Conservation (phyloP, 352 stramenopile genomes). For the Phytopythium oedochilum region DNA sequence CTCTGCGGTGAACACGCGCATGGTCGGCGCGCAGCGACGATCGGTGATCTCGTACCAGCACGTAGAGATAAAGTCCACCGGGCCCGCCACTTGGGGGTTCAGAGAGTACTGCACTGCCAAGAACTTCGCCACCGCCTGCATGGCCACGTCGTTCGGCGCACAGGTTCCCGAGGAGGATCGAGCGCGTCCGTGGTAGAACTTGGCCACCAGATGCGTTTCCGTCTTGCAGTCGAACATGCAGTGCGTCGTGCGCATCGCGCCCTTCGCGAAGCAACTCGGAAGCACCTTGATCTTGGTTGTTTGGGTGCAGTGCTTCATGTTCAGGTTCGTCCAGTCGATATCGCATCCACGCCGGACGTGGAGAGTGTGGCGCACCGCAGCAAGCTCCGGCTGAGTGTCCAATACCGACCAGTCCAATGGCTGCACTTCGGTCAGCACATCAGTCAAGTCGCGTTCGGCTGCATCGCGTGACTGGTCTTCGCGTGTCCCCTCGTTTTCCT, state of each 20-base stretch:
- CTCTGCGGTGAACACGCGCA: conserved; percentile 17
- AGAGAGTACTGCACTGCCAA: conserved; percentile 29
- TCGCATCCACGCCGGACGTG: conserved; percentile 16
- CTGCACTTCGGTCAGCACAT: not conserved
- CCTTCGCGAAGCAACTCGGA: conserved; percentile 24
- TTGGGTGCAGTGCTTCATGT: conserved; percentile 29
- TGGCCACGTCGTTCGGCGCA: conserved; percentile 28
- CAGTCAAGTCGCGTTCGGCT: too few species aligned
- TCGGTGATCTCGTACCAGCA: conserved; percentile 37
- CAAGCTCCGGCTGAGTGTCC: conserved; percentile 7
- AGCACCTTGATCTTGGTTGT: conserved; percentile 26
- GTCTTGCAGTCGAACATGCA: conserved; percentile 27
- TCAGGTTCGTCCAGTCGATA: conserved; percentile 22
- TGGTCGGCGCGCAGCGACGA: not conserved
- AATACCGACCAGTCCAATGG: not conserved
- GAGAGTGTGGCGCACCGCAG: conserved; percentile 26
- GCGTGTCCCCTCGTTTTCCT: too few species aligned
- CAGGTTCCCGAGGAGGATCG: not conserved
- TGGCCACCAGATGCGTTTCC: conserved; percentile 23
- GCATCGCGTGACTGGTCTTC: too few species aligned
- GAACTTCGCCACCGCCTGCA: conserved; percentile 31
- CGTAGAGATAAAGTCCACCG: conserved; percentile 31
- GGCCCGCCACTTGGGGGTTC: conserved; percentile 12
- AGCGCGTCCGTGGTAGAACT: conserved; percentile 29
- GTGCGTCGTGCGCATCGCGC: conserved; percentile 29